Evolutionary conservation across 192 early-diverging fungal genomes (phyloP).

Genomic region (Linnemannia exigua): DNA sequence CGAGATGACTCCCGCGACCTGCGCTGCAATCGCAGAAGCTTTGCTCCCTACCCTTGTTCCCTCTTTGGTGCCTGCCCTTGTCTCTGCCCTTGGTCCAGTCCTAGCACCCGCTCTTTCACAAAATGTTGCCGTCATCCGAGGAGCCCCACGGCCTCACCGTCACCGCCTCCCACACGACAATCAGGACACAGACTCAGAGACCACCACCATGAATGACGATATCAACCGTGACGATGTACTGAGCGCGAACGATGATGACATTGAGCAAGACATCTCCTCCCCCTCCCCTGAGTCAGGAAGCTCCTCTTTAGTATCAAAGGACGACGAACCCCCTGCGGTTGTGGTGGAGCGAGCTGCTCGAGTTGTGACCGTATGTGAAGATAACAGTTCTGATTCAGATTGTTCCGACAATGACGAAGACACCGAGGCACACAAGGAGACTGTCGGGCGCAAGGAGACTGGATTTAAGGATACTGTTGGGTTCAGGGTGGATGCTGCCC

Average conservation of each 20-base stretch:
- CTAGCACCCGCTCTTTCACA: not conserved
- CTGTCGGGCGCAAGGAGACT: not conserved
- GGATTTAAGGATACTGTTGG: not conserved
- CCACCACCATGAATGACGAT: not conserved
- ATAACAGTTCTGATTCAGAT: too few relatives aligned
- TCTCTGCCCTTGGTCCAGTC: not conserved
- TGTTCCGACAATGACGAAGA: not conserved
- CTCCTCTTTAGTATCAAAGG: too few relatives aligned
- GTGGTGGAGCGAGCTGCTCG: too few relatives aligned
- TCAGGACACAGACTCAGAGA: not conserved
- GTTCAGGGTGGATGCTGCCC: not conserved
- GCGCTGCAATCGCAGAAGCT: not conserved
- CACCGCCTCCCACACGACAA: not conserved
- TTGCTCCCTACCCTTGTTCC: not conserved
- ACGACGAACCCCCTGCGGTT: not conserved
- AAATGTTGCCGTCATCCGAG: not conserved
- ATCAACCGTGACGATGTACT: not conserved
- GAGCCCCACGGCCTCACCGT: not conserved
- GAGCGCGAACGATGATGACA: not conserved
- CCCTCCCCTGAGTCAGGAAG: too few relatives aligned
- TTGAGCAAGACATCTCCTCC: not conserved
- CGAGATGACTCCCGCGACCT: not conserved
- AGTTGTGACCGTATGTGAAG: not conserved
- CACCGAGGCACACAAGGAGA: not conserved
- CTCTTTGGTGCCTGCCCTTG: not conserved